phyloP scores from a whole-genome alignment of 169 alveolate species.

The Neospora caninum region DNA sequence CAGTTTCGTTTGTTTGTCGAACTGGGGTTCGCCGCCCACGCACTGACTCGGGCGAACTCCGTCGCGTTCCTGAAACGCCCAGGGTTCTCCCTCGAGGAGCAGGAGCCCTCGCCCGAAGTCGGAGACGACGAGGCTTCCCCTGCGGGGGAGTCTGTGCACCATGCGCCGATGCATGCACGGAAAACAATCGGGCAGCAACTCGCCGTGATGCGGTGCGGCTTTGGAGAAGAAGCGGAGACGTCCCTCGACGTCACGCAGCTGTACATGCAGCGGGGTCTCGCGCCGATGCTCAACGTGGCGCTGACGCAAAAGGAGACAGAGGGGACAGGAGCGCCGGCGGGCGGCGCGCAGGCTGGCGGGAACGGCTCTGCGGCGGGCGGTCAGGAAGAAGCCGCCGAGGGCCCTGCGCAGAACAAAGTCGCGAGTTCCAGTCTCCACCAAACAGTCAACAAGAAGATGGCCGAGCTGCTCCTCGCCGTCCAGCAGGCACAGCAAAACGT shows the following conservation, averaged over 20 bases:
- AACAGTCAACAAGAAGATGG: constrained; percentile 80
- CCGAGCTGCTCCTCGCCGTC: constrained; percentile 90
- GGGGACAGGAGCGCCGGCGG: constrained; percentile 61
- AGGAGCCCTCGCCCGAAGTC: constrained; percentile 1
- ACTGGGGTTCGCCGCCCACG: constrained; percentile 46
- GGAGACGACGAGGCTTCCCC: neutral
- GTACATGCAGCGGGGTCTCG: constrained; percentile 76
- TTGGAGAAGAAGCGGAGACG: constrained; percentile 69
- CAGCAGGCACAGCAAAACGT: constrained; percentile 92
- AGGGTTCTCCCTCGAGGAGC: constrained; percentile 65
- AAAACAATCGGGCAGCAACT: constrained; percentile 60
- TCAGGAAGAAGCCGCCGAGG: neutral
- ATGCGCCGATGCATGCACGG: neutral
- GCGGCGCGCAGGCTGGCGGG: constrained; percentile 43
- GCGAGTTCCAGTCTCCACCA: constrained; percentile 67
- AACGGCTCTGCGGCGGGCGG: constrained; percentile 25
- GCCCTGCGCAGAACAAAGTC: neutral
- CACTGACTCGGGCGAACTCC: constrained; percentile 49
- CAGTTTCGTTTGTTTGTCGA: constrained; percentile 42
- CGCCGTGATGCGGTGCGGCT: constrained; percentile 70
- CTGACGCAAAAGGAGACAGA: constrained; percentile 33
- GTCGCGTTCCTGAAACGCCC: constrained; percentile 75
- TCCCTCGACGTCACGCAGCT: constrained; percentile 72
- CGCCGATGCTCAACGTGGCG: constrained; percentile 69
- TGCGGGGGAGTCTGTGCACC: constrained; percentile 18